Percentiles rank a stretch among this genome's conserved stretches.
Evolutionary conservation across 345 rosid genomes (phyloP).

Genomic region (Barbarea vulgaris): DNA sequence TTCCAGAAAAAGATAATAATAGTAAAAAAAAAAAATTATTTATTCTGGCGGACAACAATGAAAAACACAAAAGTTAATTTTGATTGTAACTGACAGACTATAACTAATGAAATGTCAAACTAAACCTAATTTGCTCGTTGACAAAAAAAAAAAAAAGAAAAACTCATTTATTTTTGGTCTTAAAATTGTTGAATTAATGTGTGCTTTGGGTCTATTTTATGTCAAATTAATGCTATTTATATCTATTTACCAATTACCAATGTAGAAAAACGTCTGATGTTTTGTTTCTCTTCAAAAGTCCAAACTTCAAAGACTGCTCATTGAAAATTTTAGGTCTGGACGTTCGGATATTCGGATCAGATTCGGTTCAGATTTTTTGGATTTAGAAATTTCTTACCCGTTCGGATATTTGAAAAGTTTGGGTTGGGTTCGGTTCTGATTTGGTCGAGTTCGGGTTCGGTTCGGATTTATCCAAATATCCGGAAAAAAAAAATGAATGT

Average conservation of each 20-base stretch:
- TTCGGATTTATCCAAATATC: too few species aligned
- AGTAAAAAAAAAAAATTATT: constrained; percentile 31
- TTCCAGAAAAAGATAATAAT: constrained; percentile 6
- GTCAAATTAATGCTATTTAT: constrained; percentile 13
- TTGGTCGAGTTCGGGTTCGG: too few species aligned
- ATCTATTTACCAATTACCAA: not conserved
- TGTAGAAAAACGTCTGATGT: constrained; percentile 15
- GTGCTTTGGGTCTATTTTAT: constrained; percentile 8
- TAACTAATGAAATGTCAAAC: constrained; percentile 33
- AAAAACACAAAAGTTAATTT: not conserved
- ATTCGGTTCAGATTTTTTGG: too few species aligned
- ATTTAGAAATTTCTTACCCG: too few species aligned
- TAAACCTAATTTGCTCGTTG: constrained; percentile 25
- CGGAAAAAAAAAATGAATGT: too few species aligned
- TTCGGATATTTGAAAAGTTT: too few species aligned
- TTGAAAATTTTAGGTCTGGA: too few species aligned
- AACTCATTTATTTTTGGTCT: constrained; percentile 16
- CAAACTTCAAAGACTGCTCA: not conserved
- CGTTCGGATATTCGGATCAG: too few species aligned
- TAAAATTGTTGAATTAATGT: constrained; percentile 16
- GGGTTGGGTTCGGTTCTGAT: too few species aligned
- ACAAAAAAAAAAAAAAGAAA: not conserved
- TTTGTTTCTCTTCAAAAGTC: not conserved
- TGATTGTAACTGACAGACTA: constrained; percentile 30
- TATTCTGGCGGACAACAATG: constrained; percentile 30